A percentile compares a stretch with the other conserved stretches of the same genome.
Evolutionary conservation across 441 rosid genomes (phyloP).

Genomic region (Aleurites moluccanus): DNA sequence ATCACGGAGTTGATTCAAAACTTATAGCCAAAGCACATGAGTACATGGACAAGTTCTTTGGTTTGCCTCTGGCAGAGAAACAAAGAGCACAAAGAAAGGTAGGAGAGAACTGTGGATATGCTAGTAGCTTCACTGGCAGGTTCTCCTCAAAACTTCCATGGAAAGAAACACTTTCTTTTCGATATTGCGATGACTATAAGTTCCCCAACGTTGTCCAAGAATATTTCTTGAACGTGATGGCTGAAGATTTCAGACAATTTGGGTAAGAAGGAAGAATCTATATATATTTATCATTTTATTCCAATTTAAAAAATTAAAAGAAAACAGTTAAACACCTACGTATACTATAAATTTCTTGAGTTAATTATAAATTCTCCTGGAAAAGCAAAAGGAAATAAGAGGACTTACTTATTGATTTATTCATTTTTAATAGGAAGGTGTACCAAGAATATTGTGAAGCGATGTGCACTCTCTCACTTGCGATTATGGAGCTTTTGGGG

Average conservation of each 20-base stretch:
- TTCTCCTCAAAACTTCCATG: conserved; percentile 90
- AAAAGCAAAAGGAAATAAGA: too few relatives aligned
- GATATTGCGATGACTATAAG: conserved; percentile 43
- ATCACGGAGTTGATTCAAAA: conserved; percentile 65
- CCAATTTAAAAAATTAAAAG: too few relatives aligned
- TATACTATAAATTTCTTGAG: too few relatives aligned
- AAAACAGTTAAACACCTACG: too few relatives aligned
- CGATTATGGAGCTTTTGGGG: conserved; percentile 85
- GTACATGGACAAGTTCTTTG: conserved; percentile 66
- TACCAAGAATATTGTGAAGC: conserved; percentile 81
- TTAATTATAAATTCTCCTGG: too few relatives aligned
- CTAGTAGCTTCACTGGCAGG: conserved; percentile 77
- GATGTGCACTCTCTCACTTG: conserved; percentile 69
- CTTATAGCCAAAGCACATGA: conserved; percentile 70
- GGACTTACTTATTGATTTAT: too few relatives aligned
- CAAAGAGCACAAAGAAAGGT: too few relatives aligned
- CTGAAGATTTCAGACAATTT: conserved; percentile 56
- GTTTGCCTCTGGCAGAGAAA: conserved; percentile 51
- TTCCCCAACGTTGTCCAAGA: conserved; percentile 52
- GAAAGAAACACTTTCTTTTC: conserved; percentile 93
- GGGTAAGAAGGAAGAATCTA: conserved; percentile 43
- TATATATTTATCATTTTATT: too few relatives aligned
- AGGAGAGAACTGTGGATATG: neutral
- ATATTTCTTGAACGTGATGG: conserved; percentile 59
- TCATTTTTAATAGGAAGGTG: conserved; percentile 45